A percentile compares a stretch with the other conserved stretches of the same genome.
Evolutionary conservation across 371 early-diverging fungal genomes (phyloP).

Genomic region (Mortierella sp.): DNA sequence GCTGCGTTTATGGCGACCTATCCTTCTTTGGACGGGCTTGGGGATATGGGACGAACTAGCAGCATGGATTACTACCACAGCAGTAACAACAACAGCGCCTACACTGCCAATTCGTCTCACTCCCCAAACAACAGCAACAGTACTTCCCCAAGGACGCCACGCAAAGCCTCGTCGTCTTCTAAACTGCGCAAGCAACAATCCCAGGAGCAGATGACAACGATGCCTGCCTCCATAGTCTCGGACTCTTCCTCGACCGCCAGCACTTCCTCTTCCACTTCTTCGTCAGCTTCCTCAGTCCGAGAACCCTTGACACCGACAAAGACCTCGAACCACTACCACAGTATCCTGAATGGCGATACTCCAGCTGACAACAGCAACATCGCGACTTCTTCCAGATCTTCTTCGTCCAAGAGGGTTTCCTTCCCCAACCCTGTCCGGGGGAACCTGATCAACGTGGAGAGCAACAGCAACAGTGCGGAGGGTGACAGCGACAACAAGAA

Average conservation of each 20-base stretch:
- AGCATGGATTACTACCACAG: conserved; percentile 19
- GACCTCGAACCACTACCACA: conserved; percentile 37
- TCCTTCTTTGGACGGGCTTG: conserved; percentile 47
- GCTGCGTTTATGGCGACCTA: conserved; percentile 43
- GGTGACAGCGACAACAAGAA: conserved; percentile 8
- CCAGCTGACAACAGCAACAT: too few relatives aligned
- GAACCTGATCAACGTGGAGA: conserved; percentile 8
- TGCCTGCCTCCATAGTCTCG: conserved; percentile 31
- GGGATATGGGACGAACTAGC: conserved; percentile 28
- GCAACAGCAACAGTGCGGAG: too few relatives aligned
- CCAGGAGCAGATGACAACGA: conserved; percentile 12
- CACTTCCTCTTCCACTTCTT: conserved; percentile 11
- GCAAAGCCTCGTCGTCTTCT: neutral
- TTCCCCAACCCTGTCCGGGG: neutral
- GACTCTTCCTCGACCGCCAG: conserved; percentile 24
- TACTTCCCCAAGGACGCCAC: neutral
- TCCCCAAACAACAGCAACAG: neutral
- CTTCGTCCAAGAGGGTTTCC: conserved; percentile 4
- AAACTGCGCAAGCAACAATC: conserved; percentile 25
- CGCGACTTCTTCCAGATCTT: too few relatives aligned
- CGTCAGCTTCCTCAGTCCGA: conserved; percentile 14
- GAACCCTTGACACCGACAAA: conserved; percentile 38
- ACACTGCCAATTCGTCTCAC: too few relatives aligned
- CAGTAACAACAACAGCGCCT: conserved; percentile 1
- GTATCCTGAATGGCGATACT: conserved; percentile 1